Percentiles rank a stretch among this genome's conserved stretches.
These are phyloP conservation scores for Yamadazyma dushanensis DNA, from an alignment of 1,139 yeast species.

Conservation along the genomic window DNA sequence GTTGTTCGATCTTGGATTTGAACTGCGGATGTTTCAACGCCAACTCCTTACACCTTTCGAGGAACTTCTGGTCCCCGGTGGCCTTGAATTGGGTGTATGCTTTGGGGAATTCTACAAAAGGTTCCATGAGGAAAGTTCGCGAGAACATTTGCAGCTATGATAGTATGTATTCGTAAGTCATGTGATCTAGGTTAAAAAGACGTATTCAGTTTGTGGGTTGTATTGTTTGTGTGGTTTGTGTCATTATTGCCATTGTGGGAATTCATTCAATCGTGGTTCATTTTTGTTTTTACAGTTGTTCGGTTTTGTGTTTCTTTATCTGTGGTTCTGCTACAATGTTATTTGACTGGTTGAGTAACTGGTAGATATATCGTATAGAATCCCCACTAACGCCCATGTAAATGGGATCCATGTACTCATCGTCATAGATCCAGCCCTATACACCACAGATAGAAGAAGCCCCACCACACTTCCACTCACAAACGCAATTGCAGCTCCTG, in stretches of 20 bases:
- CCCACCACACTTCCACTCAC: conserved; percentile 77
- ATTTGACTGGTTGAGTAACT: conserved; percentile 54
- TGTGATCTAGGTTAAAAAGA: too few relatives aligned
- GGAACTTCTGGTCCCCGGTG: conserved; percentile 4
- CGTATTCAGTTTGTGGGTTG: background rate
- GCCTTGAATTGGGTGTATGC: conserved; percentile 8
- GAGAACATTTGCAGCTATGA: too few relatives aligned
- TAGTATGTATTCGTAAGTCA: too few relatives aligned
- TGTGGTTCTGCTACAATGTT: conserved; percentile 24
- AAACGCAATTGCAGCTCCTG: conserved; percentile 67
- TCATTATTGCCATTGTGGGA: conserved; percentile 1
- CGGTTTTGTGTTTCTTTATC: too few relatives aligned
- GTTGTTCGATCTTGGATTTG: conserved; percentile 1
- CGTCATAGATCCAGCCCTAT: conserved; percentile 71
- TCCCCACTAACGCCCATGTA: conserved; percentile 69
- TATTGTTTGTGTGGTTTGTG: background rate
- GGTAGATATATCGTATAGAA: conserved; percentile 63
- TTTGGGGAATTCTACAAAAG: conserved; percentile 16
- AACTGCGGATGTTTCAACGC: conserved; percentile 4
- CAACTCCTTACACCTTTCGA: background rate
- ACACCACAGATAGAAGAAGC: conserved; percentile 59
- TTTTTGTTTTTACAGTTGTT: conserved; percentile 2
- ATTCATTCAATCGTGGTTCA: too few relatives aligned
- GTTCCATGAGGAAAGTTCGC: conserved; percentile 8
- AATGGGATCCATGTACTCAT: conserved; percentile 96